phyloP scores from a whole-genome alignment of 2,329 filamentous ascomycete species.

The Claviceps humidiphila region DNA sequence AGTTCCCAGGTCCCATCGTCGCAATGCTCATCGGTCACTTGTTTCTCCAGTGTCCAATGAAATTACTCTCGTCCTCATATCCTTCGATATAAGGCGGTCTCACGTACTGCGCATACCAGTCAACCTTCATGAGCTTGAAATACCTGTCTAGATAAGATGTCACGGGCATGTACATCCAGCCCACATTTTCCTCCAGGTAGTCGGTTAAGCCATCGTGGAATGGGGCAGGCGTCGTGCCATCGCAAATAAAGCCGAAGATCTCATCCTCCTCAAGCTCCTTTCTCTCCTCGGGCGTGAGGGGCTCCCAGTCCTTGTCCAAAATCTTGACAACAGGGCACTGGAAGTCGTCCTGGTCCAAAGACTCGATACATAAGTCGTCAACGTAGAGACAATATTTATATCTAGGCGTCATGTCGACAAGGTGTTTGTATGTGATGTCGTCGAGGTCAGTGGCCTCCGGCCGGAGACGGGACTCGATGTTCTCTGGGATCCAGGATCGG shows the following conservation, averaged over 20 bases:
- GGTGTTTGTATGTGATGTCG: neutral
- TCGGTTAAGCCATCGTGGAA: neutral
- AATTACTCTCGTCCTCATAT: neutral
- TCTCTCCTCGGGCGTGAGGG: too few species aligned
- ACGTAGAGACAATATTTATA: neutral
- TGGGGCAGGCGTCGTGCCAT: neutral
- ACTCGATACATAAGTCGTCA: neutral
- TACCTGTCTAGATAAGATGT: neutral
- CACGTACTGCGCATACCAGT: neutral
- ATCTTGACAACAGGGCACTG: neutral
- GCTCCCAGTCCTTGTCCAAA: neutral
- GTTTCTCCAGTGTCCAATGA: neutral
- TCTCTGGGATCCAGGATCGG: conserved; percentile 1
- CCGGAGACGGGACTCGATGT: neutral
- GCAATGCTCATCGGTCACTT: neutral
- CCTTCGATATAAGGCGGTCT: neutral
- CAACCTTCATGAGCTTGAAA: neutral
- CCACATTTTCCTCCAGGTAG: neutral
- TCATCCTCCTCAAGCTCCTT: too few species aligned
- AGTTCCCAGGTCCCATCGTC: too few species aligned
- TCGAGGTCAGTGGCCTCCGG: neutral
- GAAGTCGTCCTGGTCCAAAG: neutral
- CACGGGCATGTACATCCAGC: conserved; percentile 2
- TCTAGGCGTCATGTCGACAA: neutral
- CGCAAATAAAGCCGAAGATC: neutral